Evolutionary conservation across 192 early-diverging fungal species (phyloP).

Genomic region (Coemansia sp.): DNA sequence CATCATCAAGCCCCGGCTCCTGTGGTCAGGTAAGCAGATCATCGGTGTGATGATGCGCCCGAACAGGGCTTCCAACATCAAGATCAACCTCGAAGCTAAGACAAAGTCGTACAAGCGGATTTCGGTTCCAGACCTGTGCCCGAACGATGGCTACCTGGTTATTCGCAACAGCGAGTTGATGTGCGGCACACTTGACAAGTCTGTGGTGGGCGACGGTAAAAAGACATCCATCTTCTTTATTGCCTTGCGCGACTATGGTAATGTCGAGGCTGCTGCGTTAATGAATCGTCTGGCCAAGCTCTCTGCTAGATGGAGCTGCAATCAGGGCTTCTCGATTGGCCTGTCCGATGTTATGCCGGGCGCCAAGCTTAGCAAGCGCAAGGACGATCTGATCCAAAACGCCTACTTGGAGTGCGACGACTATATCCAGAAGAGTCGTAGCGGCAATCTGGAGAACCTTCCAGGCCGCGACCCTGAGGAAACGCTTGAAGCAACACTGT

Average conservation of each 20-base stretch:
- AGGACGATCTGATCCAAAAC: slow-evolving; percentile 72
- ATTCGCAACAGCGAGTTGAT: slow-evolving; percentile 94
- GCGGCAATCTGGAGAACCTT: slow-evolving; percentile 74
- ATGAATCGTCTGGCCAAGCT: slow-evolving; percentile 97
- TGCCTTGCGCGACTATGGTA: slow-evolving; percentile 89
- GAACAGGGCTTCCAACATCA: slow-evolving; percentile 63
- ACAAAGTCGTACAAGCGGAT: slow-evolving; percentile 69
- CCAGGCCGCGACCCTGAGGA: slow-evolving; percentile 86
- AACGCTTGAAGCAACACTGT: slow-evolving; percentile 85
- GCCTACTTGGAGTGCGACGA: slow-evolving; percentile 87
- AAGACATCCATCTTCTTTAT: slow-evolving; percentile 94
- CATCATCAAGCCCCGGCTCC: slow-evolving; percentile 80
- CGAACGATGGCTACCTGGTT: slow-evolving; percentile 85
- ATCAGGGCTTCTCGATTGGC: slow-evolving; percentile 97
- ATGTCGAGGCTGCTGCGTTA: slow-evolving; percentile 76
- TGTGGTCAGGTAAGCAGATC: slow-evolving; percentile 98
- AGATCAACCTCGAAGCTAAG: slow-evolving; percentile 90
- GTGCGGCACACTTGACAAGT: slow-evolving; percentile 92
- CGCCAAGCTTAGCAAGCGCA: slow-evolving; percentile 69
- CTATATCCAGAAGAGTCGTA: slow-evolving; percentile 66
- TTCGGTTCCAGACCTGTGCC: slow-evolving; percentile 72
- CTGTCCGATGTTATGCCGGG: slow-evolving; percentile 96
- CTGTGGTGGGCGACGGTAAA: slow-evolving; percentile 94
- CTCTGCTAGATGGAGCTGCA: slow-evolving; percentile 87
- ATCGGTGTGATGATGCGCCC: slow-evolving; percentile 88